phyloP scores from a whole-genome alignment of 208 protist species.

The Tritrichomonas foetus region DNA sequence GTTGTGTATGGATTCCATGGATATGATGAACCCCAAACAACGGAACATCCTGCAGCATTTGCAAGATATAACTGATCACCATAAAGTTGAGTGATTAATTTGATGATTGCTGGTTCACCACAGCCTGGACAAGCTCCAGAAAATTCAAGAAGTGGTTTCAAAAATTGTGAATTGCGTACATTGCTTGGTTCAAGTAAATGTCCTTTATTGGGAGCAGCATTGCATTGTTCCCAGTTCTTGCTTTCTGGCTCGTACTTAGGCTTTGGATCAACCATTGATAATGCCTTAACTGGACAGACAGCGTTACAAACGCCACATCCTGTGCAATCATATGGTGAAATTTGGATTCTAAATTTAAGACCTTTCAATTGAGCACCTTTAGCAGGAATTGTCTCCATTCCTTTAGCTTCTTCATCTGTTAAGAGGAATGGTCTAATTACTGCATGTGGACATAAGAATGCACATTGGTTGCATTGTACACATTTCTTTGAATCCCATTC shows the following conservation, averaged over 20 bases:
- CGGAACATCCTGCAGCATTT: constrained; percentile 68
- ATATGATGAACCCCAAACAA: constrained; percentile 58
- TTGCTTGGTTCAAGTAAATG: background rate
- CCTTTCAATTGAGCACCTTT: background rate
- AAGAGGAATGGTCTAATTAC: background rate
- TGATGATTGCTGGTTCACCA: constrained; percentile 67
- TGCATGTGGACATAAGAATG: background rate
- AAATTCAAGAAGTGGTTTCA: constrained; percentile 67
- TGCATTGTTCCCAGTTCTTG: background rate
- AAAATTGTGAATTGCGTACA: constrained; percentile 54
- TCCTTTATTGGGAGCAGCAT: background rate
- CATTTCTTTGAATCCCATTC: background rate
- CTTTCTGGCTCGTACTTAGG: background rate
- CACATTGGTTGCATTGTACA: background rate
- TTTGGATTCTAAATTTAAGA: background rate
- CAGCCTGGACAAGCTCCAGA: constrained; percentile 68
- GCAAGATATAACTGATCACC: constrained; percentile 66
- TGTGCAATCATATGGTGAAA: background rate
- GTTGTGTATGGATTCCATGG: constrained; percentile 56
- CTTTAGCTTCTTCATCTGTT: background rate
- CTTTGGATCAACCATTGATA: constrained; percentile 50
- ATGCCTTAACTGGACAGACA: constrained; percentile 42
- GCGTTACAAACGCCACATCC: background rate
- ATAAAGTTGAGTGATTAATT: constrained; percentile 68
- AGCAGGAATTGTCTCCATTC: background rate